These are phyloP conservation scores for Aspergillus aculeatus DNA, from an alignment of 2,329 filamentous ascomycete species.

Conservation along the genomic window DNA sequence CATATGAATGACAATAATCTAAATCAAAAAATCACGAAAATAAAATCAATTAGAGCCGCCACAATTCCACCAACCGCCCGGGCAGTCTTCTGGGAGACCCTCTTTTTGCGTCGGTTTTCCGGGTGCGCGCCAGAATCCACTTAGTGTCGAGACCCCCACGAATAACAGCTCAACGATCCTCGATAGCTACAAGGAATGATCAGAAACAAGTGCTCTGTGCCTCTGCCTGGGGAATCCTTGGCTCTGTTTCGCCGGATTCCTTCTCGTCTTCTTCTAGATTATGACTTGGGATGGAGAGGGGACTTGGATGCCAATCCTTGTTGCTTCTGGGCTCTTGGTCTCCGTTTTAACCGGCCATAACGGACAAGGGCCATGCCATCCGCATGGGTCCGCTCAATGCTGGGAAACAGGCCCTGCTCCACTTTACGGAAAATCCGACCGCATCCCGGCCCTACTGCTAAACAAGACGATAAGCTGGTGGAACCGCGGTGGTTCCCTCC, in stretches of 20 bases:
- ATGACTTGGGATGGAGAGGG: too few relatives aligned
- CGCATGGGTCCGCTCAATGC: not conserved
- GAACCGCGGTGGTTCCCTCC: not conserved
- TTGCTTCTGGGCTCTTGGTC: not conserved
- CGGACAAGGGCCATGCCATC: not conserved
- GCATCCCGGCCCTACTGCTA: not conserved
- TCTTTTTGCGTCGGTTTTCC: slow-evolving; percentile 11
- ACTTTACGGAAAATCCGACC: not conserved
- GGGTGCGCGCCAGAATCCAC: slow-evolving; percentile 9
- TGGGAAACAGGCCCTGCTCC: not conserved
- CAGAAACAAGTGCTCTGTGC: slow-evolving; percentile 4
- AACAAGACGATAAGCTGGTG: slow-evolving; percentile 6
- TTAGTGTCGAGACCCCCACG: slow-evolving; percentile 16
- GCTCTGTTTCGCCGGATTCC: not conserved
- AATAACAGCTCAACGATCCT: slow-evolving; percentile 16
- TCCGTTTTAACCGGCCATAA: not conserved
- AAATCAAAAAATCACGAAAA: not conserved
- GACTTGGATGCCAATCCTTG: not conserved
- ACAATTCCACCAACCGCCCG: not conserved
- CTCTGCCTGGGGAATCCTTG: not conserved
- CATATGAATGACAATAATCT: too few relatives aligned
- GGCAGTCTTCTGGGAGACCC: slow-evolving; percentile 12
- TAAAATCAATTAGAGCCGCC: not conserved
- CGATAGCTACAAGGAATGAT: slow-evolving; percentile 8
- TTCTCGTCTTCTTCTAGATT: slow-evolving; percentile 3